Evolutionary conservation across 2,329 filamentous ascomycete genomes (phyloP), one percentile per base, ranked within the genome.

Genomic region (Helicocarpus griseus): DNA sequence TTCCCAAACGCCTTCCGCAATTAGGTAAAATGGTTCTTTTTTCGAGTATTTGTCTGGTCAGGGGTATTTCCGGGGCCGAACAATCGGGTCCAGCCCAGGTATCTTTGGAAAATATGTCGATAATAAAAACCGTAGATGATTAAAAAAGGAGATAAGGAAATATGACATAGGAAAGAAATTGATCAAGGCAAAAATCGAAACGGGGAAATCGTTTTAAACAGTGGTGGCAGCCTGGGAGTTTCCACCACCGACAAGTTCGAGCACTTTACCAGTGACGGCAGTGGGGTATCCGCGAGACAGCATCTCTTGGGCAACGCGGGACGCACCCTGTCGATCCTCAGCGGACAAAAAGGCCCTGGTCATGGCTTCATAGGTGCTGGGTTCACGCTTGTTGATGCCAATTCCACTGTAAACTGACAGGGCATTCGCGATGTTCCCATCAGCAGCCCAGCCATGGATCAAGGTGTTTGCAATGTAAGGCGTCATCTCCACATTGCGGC

Each of bases 281-380:
- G 82, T 81, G 44, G 93, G 93, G 65, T 97, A 98, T 36, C 90
- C 90, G 52, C 93, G 81, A 44, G 82, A 83, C 33, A 96, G 77
- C 80, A 96, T 96, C 76, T 98, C 93, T 51, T 85, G 79, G 22
- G 95, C 90, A 13, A 95, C 85, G 9, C 65, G 71, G 71, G 89
- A 83, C 36, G 93, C 93, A 53, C 80, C 77, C 46, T 83, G 78
- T 31, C 87, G 83, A 65, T 94, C 82, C 65, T 94, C 88, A 3
- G 86, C 85, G 9, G 89, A 83, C 50, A 98, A 80, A 71, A 85
- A 96, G 0, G 93, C 93, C 43, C 93, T 81, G 4, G 90, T 95
- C 93, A 98, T 98, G 38, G 91, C 90, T 73, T 98, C 93, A 68
- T 98, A 98, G 4, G 93, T 98, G 75, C 89, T 96, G 3, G 93